These are phyloP conservation scores for Fraxinus anomala DNA, from an alignment of 257 asterid genomes.

Conservation along the genomic window DNA sequence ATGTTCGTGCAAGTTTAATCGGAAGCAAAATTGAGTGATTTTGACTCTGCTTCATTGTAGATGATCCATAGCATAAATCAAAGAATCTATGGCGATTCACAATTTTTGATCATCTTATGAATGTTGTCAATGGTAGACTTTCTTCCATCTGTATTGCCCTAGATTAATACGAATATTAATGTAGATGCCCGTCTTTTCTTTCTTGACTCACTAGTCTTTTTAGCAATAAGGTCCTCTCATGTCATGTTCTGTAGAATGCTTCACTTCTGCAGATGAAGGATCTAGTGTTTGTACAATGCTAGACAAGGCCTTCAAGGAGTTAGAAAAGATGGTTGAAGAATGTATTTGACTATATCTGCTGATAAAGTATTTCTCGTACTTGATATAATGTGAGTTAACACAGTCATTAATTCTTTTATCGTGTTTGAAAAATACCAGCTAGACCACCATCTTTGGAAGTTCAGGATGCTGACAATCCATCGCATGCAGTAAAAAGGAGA, in stretches of 20 bases:
- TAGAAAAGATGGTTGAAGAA: constrained; percentile 87
- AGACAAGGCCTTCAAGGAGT: constrained; percentile 88
- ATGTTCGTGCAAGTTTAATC: constrained; percentile 47
- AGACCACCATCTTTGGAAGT: constrained; percentile 31
- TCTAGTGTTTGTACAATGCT: constrained; percentile 64
- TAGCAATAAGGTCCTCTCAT: constrained; percentile 27
- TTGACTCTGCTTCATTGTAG: neutral
- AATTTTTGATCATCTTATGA: neutral
- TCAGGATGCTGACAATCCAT: constrained; percentile 75
- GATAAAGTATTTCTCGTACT: constrained; percentile 6
- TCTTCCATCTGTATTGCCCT: neutral
- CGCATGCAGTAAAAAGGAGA: constrained; percentile 89
- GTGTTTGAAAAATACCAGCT: neutral
- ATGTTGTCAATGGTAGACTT: neutral
- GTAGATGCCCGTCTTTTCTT: neutral
- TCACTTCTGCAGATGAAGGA: constrained; percentile 60
- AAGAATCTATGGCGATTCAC: neutral
- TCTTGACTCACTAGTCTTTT: constrained; percentile 14
- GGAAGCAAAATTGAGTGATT: constrained; percentile 2
- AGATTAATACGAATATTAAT: neutral
- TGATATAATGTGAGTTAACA: neutral
- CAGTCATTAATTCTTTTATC: neutral
- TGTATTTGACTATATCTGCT: constrained; percentile 47
- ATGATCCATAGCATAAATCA: neutral
- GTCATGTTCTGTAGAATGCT: constrained; percentile 50